Percentiles rank a stretch among this genome's conserved stretches.
phyloP scores from a whole-genome alignment of 2,329 filamentous ascomycete species.

The Trichophyton benhamiae region DNA sequence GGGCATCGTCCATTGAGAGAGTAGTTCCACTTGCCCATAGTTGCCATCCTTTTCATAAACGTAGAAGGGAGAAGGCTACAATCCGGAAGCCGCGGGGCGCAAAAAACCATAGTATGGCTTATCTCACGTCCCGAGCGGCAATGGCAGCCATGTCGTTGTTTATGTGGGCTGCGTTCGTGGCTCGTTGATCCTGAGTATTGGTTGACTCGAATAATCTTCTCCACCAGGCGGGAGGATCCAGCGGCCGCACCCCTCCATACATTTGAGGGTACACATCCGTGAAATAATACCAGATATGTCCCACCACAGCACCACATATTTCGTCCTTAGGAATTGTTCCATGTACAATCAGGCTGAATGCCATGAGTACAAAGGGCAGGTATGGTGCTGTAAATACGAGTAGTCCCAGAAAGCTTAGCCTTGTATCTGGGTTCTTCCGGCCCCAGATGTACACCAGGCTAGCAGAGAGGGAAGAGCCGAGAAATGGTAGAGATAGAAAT shows the following conservation, averaged over 20 bases:
- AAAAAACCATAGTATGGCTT: not conserved
- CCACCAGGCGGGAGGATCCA: slow-evolving; percentile 89
- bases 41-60: not conserved
- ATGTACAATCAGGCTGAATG: slow-evolving; percentile 82
- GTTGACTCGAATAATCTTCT: slow-evolving; percentile 60
- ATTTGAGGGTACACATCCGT: slow-evolving; percentile 90
- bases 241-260: slow-evolving; percentile 68
- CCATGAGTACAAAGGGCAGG: slow-evolving; percentile 89
- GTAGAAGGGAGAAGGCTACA: not conserved
- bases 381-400: slow-evolving; percentile 89
- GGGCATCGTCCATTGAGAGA: not conserved
- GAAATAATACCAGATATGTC: slow-evolving; percentile 97
- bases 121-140: slow-evolving; percentile 32
- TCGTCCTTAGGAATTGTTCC: slow-evolving; percentile 87
- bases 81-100: not conserved
- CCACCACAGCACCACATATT: slow-evolving; percentile 86
- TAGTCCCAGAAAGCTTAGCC: slow-evolving; percentile 77
- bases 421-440: slow-evolving; percentile 79
- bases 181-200: slow-evolving; percentile 34
- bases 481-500: slow-evolving; percentile 79
- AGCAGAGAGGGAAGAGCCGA: slow-evolving; percentile 85
- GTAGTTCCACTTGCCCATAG: not conserved
- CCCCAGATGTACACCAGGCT: slow-evolving; percentile 98
- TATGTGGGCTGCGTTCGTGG: slow-evolving; percentile 36
- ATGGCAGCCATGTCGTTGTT: slow-evolving; percentile 53